These are phyloP conservation scores for Populus ilicifolia DNA, from an alignment of 345 rosid genomes.

Conservation along the genomic window DNA sequence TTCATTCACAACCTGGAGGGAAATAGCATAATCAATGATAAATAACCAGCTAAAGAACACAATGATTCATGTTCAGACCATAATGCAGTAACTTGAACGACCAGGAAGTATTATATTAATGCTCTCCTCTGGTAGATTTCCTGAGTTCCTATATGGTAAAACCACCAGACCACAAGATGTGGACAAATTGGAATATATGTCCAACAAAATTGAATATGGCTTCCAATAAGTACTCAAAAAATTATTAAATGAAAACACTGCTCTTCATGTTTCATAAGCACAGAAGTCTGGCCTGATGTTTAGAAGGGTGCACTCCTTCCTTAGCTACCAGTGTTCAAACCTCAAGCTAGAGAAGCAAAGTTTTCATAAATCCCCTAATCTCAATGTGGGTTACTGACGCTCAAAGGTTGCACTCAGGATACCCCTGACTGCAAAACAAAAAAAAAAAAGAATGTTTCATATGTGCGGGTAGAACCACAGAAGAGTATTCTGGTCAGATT, in stretches of 20 bases:
- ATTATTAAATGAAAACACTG: not conserved
- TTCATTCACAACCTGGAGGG: slow-evolving; percentile 75
- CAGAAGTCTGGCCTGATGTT: not conserved
- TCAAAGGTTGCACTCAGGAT: not conserved
- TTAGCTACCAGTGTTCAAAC: no score
- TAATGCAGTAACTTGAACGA: not conserved
- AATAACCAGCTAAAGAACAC: not conserved
- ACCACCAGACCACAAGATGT: not conserved
- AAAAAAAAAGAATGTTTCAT: not conserved
- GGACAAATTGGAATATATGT: not conserved
- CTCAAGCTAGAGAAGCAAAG: no score
- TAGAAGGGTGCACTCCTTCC: not conserved
- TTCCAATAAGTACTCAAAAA: not conserved
- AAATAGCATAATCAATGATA: slow-evolving; percentile 1
- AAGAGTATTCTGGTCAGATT: not conserved
- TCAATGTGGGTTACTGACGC: not conserved
- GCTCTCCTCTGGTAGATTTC: not conserved
- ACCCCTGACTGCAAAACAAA: not conserved
- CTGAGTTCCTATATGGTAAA: not conserved
- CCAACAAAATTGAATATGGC: not conserved
- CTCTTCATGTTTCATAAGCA: not conserved
- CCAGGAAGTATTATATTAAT: not conserved
- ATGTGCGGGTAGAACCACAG: not conserved
- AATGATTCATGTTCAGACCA: not conserved
- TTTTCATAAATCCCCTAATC: no score